Percentiles rank a stretch among this genome's conserved stretches.
Conservation (phyloP, 768 basidiomycete species). For the Rhizopogon vulgaris region DNA sequence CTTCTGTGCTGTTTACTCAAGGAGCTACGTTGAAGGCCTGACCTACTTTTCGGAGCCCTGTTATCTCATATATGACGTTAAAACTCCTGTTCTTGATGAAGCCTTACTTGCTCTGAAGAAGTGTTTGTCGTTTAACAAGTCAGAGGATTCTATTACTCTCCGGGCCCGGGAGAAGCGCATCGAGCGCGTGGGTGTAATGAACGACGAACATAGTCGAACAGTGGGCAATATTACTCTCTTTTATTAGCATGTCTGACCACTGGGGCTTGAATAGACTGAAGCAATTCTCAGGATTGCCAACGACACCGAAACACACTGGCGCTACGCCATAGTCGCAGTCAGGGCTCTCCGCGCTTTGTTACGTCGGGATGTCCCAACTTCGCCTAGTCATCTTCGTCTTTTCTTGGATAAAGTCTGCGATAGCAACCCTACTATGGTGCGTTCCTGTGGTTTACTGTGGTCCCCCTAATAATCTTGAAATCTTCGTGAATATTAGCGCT, state of each 20-base stretch:
- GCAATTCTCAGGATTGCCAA: conserved; percentile 46
- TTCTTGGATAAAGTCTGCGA: conserved; percentile 58
- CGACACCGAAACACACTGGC: conserved; percentile 68
- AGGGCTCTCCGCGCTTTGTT: conserved; percentile 64
- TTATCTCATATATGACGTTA: conserved; percentile 45
- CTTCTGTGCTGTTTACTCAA: background rate
- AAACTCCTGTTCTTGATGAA: conserved; percentile 35
- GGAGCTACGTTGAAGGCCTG: conserved; percentile 36
- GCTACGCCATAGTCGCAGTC: conserved; percentile 66
- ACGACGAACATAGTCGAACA: conserved; percentile 36
- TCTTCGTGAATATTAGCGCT: conserved; percentile 36
- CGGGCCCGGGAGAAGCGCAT: conserved; percentile 41
- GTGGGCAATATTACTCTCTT: conserved; percentile 30
- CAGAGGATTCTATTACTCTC: conserved; percentile 33
- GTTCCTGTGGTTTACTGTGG: conserved; percentile 16
- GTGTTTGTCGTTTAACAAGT: conserved; percentile 20
- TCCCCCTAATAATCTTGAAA: conserved; percentile 2
- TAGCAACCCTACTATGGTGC: conserved; percentile 61
- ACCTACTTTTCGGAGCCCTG: conserved; percentile 58
- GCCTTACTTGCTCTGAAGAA: conserved; percentile 33
- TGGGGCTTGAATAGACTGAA: conserved; percentile 24
- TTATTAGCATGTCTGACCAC: background rate
- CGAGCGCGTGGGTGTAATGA: conserved; percentile 33
- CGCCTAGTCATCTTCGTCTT: conserved; percentile 43
- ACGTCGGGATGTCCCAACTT: conserved; percentile 53